Evolutionary conservation across 192 early-diverging fungal species (phyloP), one percentile per base, ranked within the genome.

Genomic region (Coemansia sp.): DNA sequence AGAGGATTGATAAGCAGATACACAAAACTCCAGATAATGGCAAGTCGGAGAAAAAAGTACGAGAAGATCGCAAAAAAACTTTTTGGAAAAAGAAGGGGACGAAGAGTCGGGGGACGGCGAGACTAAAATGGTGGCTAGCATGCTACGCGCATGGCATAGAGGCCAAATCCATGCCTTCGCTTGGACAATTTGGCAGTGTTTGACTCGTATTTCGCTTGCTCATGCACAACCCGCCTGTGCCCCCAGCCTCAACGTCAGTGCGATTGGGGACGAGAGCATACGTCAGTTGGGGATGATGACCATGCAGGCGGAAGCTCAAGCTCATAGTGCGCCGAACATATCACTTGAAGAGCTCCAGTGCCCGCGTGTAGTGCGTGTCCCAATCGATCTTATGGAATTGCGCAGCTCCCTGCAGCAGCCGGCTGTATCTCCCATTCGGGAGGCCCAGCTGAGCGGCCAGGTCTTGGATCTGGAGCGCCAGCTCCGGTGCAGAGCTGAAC

Each of bases 381-480:
- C 79, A 82, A 55, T 82, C 79, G 37, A 68, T 56, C 12, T 52
- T 39, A 33, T 70, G 64, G 38, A 82, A 82, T 20, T 52, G 56
- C 16, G 66, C 74, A 3, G 79, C 79, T 34, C 79, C 79, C 42
- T 65, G 60, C 33, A 76, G 52, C 64, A 82, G 65, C 35, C n/a
- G 62, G 50, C 38, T 57, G 42, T 82, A 76, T 33, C 23, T 20
- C 4, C 78, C 68, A 55, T 59, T 50, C 38, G 26, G 26, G 25
- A 18, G 42, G 53, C 48, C 48, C 36, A 58, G 70, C 48, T 69
- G 70, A 64, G 64, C 55, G 18, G 73, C 73, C 63, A 76, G 60
- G 18, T 69, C 68, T 68, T 80, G 71, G n/a, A 91, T 69, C 69
- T 92, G 87, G 23, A 61, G 65, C n/a, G 82, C 84, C 23, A 92